phyloP scores from a whole-genome alignment of 345 rosid species.

The Populus ilicifolia region DNA sequence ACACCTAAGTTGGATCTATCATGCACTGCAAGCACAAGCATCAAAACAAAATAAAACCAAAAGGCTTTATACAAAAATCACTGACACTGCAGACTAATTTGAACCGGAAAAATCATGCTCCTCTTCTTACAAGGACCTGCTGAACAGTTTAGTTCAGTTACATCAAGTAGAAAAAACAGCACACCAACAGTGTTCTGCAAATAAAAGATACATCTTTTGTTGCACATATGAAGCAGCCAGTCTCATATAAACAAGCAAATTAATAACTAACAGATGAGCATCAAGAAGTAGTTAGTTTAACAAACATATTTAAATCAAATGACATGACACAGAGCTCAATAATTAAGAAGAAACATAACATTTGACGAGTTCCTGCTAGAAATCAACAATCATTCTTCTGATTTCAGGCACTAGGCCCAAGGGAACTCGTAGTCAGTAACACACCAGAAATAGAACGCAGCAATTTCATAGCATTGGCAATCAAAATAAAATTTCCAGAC shows the following conservation, averaged over 20 bases:
- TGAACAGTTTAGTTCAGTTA: constrained; percentile 18
- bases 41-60: neutral
- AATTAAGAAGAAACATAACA: neutral
- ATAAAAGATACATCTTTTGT: constrained; percentile 20
- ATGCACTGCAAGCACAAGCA: neutral
- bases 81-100: neutral
- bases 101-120: neutral
- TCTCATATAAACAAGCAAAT: neutral
- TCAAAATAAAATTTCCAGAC: constrained; percentile 5
- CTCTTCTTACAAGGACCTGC: constrained; percentile 13
- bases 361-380: neutral
- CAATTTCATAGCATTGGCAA: neutral
- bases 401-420: neutral
- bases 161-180: constrained; percentile 22
- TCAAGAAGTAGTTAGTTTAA: neutral
- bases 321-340: neutral
- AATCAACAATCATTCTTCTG: neutral
- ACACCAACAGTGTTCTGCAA: constrained; percentile 17
- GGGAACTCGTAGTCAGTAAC: neutral
- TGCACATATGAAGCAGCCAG: constrained; percentile 17
- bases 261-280: neutral
- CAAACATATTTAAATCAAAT: neutral
- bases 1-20: neutral
- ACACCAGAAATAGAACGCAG: neutral
- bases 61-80: neutral